phyloP scores from a whole-genome alignment of 768 basidiomycete species.

The Trametes villosa region DNA sequence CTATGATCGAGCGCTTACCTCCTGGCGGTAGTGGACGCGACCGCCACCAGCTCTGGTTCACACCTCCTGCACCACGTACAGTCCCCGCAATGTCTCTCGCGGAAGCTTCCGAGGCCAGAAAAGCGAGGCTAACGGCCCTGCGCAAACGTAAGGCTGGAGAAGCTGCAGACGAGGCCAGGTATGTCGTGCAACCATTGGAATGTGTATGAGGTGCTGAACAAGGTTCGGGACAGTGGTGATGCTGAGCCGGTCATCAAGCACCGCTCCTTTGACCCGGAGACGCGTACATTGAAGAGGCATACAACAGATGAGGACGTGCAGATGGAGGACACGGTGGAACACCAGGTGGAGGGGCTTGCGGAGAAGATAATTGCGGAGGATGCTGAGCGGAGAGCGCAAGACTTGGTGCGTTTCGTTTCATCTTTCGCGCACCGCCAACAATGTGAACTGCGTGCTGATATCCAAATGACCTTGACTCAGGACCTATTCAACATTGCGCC shows the following conservation, averaged over 20 bases:
- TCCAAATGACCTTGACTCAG: conserved; percentile 44
- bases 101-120: conserved; percentile 79
- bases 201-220: neutral
- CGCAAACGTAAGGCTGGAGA: conserved; percentile 72
- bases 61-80: neutral
- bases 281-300: conserved; percentile 76
- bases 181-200: conserved; percentile 32
- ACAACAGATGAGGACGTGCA: conserved; percentile 54
- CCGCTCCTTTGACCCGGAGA: conserved; percentile 91
- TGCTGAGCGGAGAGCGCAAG: conserved; percentile 81
- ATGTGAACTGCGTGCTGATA: neutral
- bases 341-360: conserved; percentile 79
- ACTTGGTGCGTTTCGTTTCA: conserved; percentile 63
- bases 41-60: neutral
- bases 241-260: conserved; percentile 58
- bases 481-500: conserved; percentile 97
- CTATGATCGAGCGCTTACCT: neutral
- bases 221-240: conserved; percentile 14
- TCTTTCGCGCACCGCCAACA: neutral
- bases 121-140: conserved; percentile 78
- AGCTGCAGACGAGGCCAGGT: conserved; percentile 45
- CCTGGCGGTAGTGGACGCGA: conserved; percentile 7
- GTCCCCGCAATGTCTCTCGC: conserved; percentile 60
- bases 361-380: conserved; percentile 87
- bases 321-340: conserved; percentile 87